Evolutionary conservation across 1,139 yeast species (phyloP).

Genomic region (Saccharomyces pastorianus): DNA sequence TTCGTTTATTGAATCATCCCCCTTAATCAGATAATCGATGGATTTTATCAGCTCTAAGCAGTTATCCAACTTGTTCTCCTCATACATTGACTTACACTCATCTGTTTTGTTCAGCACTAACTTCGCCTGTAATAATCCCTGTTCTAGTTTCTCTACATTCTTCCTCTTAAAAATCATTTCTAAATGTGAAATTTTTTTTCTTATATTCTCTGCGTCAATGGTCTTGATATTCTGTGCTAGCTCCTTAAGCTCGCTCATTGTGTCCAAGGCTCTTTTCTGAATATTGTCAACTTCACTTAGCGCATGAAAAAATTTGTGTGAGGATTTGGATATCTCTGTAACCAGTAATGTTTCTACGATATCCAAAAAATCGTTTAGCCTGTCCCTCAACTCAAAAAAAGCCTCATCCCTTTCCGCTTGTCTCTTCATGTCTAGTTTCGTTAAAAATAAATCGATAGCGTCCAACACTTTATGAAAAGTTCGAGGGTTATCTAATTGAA

Average conservation of each 20-base stretch:
- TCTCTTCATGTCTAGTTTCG: conserved; percentile 22
- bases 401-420: conserved; percentile 16
- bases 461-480: conserved; percentile 62
- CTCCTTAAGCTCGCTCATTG: conserved; percentile 42
- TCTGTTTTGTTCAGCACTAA: conserved; percentile 44
- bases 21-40: conserved; percentile 50
- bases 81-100: conserved; percentile 43
- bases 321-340: conserved; percentile 74
- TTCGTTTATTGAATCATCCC: conserved; percentile 35
- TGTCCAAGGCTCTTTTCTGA: conserved; percentile 45
- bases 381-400: conserved; percentile 62
- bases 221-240: conserved; percentile 38
- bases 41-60: conserved; percentile 50
- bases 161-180: conserved; percentile 45
- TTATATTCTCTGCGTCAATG: conserved; percentile 45
- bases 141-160: conserved; percentile 57
- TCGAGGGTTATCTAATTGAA: conserved; percentile 83
- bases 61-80: conserved; percentile 36
- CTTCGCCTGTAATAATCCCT: conserved; percentile 56
- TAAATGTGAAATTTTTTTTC: conserved; percentile 46
- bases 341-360: conserved; percentile 75
- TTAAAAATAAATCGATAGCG: conserved; percentile 26
- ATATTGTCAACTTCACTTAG: conserved; percentile 64
- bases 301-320: conserved; percentile 77
- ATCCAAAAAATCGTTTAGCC: conserved; percentile 74